A percentile compares a stretch with the other conserved stretches of the same genome.
Evolutionary conservation across 192 early-diverging fungal genomes (phyloP).

Genomic region (Mortierella antarctica): DNA sequence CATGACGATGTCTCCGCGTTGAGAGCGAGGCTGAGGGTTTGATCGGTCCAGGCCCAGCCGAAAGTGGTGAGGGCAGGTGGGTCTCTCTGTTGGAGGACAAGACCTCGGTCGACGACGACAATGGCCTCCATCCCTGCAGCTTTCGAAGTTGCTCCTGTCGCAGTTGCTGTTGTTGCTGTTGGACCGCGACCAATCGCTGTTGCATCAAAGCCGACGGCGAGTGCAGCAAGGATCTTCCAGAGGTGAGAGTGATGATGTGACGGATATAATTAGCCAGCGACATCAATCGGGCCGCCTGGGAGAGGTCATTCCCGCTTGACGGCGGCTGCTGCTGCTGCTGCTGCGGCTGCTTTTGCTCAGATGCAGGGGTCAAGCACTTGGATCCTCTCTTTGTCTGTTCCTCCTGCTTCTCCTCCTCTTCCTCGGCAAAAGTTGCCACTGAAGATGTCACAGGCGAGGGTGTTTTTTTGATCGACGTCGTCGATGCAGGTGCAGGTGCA

Average conservation of each 20-base stretch:
- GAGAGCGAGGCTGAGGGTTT: constrained; percentile 12
- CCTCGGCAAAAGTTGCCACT: background rate
- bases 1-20: constrained; percentile 21
- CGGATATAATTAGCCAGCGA: constrained; percentile 53
- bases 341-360: constrained; percentile 6
- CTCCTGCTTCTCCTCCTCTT: too few relatives aligned
- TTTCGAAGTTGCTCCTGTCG: constrained; percentile 10
- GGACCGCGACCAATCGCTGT: background rate
- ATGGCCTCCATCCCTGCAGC: constrained; percentile 1
- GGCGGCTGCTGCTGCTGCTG: constrained; percentile 5
- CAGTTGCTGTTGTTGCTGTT: constrained; percentile 14
- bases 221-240: constrained; percentile 15
- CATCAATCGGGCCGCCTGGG: constrained; percentile 30
- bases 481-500: background rate
- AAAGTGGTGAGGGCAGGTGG: constrained; percentile 17
- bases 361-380: background rate
- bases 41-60: constrained; percentile 42
- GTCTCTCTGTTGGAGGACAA: background rate
- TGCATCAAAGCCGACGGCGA: constrained; percentile 6
- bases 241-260: constrained; percentile 37
- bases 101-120: background rate
- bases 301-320: background rate
- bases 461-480: background rate
- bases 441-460: background rate
- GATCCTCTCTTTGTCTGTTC: background rate